These are phyloP conservation scores for Boletus barrowsii DNA, from an alignment of 768 basidiomycete genomes.

Conservation along the genomic window DNA sequence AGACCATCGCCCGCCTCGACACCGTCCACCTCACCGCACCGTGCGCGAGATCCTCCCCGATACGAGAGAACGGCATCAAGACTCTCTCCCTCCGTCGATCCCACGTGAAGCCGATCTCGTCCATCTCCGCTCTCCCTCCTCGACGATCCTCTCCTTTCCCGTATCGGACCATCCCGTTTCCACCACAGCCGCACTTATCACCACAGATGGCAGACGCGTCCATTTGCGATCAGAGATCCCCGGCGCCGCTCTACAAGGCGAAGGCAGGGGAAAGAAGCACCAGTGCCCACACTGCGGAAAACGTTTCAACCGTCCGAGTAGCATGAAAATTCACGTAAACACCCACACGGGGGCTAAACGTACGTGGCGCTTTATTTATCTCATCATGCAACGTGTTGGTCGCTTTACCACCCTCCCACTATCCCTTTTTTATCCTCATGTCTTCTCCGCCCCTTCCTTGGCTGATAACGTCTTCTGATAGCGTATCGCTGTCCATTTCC, in stretches of 20 bases:
- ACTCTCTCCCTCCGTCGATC: conserved; percentile 27
- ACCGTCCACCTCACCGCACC: conserved; percentile 13
- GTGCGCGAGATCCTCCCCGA: conserved; percentile 26
- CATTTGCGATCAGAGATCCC: conserved; percentile 31
- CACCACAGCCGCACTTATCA: conserved; percentile 25
- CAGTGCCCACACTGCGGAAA: conserved; percentile 38
- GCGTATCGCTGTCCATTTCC: conserved; percentile 76
- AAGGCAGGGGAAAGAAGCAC: conserved; percentile 36
- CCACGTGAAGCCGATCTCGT: conserved; percentile 29
- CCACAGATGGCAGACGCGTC: conserved; percentile 27
- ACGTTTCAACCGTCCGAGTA: conserved; percentile 42
- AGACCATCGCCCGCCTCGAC: conserved; percentile 18
- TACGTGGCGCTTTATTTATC: conserved; percentile 22
- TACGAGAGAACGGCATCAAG: conserved; percentile 27
- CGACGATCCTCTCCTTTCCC: conserved; percentile 34
- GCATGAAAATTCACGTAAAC: conserved; percentile 42
- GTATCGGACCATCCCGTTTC: conserved; percentile 28
- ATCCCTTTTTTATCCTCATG: conserved; percentile 5
- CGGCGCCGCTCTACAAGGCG: conserved; percentile 25
- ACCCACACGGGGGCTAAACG: conserved; percentile 40
- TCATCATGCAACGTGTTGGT: conserved; percentile 21
- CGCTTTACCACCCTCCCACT: conserved; percentile 12
- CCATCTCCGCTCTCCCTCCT: conserved; percentile 30
- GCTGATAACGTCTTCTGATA: conserved; percentile 28
- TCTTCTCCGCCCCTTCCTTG: background rate